Evolutionary conservation across 331 rosid species (phyloP), one percentile per base, ranked within the genome.

Genomic region (Rosa hybrid): DNA sequence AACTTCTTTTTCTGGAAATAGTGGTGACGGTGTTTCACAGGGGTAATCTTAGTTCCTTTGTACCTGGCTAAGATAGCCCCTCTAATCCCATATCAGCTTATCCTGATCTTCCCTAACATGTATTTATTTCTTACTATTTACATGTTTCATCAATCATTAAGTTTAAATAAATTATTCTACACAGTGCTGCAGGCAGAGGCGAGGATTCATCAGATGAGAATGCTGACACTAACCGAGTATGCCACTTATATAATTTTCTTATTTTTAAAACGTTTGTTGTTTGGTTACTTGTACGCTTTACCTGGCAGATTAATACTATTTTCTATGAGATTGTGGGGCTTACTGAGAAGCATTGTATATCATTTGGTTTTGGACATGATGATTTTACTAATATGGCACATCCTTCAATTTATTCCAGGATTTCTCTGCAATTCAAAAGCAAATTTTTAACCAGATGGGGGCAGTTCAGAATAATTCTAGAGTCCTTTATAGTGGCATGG

Each of bases 171-270:
- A 68, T 64, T 30, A 34, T 46, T 63, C 49, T 77, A 30, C 64
- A 71, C 84, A 83, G 90, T 70, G 80, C 72, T 62, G 75, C 87
- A 65, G 80, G 69, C 39, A 82, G 81, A 65, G 81, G 71, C 60
- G 78, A 64, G 84, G 81, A 34, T 78, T 81, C 82, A 44, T 63
- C 84, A 12, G 76, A 74, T 75, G 77, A 75, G 71, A 77, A 74
- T 57, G 82, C 42, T 79, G 68, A 48, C 68, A 20, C 68, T 9
- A 74, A 71, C 54, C 82, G 51, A 76, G 97, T 91, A 84, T 39
- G 92, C 57, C 18, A 46, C 63, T 75, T 20, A 17, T 56, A 72
- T 79, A 30, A 3, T 2, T 68, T 77, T 74, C 48, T 39, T 25
- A 50, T 34, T 23, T 62, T 3, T 30, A 65, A 64, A 9, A 21